Evolutionary conservation across 495 filamentous ascomycete genomes (phyloP), one percentile per base, ranked within the genome.

Genomic region (Halenospora varia): DNA sequence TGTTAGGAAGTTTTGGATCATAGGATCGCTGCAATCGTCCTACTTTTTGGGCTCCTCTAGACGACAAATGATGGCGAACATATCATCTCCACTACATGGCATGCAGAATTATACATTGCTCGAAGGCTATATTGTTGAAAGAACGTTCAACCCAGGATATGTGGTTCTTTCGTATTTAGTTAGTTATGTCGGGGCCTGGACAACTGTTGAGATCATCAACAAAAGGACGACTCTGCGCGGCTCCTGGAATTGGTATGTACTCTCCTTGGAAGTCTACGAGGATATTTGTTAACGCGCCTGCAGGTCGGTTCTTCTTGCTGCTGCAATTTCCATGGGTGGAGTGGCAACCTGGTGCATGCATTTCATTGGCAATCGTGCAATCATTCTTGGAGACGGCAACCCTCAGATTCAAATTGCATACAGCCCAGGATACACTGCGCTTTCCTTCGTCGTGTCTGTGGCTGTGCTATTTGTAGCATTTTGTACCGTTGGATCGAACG

Each of bases 371-470:
- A 94, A 95, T 61, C 79, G 88, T 20, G 90, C 92, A 2, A 88
- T 91, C 35, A 71, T 83, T n/a, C 78, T 96, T 20, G 83, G 76
- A 25, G 51, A 84, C 49, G 87, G 86, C 40, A 71, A 80, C 52
- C 53, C 72, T 18, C 67, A 78, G 3, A 72, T 89, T 9, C 90
- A 92, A 57, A 85, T 93, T 55, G 68, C 80, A 8, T 96, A 95
- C 75, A 89, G 80, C 48, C 71, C 81, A 20, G 78, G 80, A 26
- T 90, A 84, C 68, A 94, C 90, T 0, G 82, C 82, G 17, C 71
- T 90, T 15, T 95, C 92, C 0, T 89, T 93, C 63, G 86, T 95
- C 60, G 73, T 95, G 9, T 90, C 92, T 0, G 83, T 96, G 45
- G 47, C 85, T 41, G 88, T 92, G 2, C 74, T 96, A 11, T 71